Base-by-base conservation (phyloP, 176 grass and related monocot genomes). In the Carex scoparia region DNA sequence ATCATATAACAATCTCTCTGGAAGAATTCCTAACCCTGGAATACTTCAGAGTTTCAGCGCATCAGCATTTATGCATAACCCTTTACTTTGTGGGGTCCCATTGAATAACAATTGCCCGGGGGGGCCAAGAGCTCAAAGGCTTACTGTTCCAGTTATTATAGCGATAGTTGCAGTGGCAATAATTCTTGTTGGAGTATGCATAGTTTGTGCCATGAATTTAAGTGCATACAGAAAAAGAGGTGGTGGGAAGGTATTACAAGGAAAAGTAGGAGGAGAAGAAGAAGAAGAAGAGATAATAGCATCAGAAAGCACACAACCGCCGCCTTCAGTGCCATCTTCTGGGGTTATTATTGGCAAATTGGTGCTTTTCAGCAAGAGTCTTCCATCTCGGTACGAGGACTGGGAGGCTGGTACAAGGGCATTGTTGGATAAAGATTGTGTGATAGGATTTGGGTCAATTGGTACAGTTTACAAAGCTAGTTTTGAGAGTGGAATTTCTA, bases 341-440 rank as follows among this genome's bases (percentile, higher is more conserved):
- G 88, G 86, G 85, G 93, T 76, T 10, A 94, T 99, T 67, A 89
- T 95, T 0, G 96, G 96, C 75, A 99, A 99, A 65, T 81, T 99
- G 84, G 93, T 95, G 66, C 91, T 99, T 84, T 99, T 99, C 93
- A 99, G 90, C 87, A 95, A 94, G 90, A 99, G 90, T 79, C 71
- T 99, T 80, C 96, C 96, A 64, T 95, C 91, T 10, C 93, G 91
- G 84, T 99, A 99, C 14, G 90, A 99, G 89, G 96, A 99, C 78
- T 99, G 96, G 96, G 91, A 99, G 64, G 60, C 90, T 23, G 96
- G 96, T 69, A 99, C 96, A 4, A 95, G 92, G 87, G 93, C 96
- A 12, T 57, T 99, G 40, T 81, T 99, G 75, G 96, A 99, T 65
- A 95, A 94, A 85, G 90, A 99, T 54, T 99, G 93, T 84, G 87